phyloP scores from a whole-genome alignment of 73 alveolate species.

The Symbiodinium natans region DNA sequence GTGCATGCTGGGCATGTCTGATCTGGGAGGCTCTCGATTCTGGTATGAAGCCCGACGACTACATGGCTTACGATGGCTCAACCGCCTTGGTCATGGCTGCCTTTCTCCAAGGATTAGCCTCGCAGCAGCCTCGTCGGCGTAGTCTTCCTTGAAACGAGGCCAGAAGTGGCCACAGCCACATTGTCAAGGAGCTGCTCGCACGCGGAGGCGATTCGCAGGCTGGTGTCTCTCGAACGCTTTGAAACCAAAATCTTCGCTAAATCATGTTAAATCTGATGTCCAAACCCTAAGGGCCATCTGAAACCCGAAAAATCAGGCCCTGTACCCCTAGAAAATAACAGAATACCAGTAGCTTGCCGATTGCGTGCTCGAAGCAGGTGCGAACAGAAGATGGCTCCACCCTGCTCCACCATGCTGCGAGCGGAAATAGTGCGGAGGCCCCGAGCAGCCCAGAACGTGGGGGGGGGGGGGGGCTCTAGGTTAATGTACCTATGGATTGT shows the following conservation, averaged over 20 bases:
- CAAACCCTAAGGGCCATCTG: background rate
- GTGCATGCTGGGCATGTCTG: background rate
- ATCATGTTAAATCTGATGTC: too few species aligned
- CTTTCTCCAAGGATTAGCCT: background rate
- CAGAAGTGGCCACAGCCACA: constrained; percentile 59
- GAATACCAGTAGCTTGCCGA: too few species aligned
- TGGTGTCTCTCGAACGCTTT: background rate
- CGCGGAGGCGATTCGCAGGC: constrained; percentile 74
- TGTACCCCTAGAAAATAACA: background rate
- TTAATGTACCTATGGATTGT: too few species aligned
- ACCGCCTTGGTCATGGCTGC: constrained; percentile 87
- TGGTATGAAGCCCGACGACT: constrained; percentile 73
- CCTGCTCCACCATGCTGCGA: constrained; percentile 73
- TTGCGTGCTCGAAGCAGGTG: constrained; percentile 14
- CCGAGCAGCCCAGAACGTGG: too few species aligned
- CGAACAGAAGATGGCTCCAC: constrained; percentile 93
- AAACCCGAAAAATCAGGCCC: background rate
- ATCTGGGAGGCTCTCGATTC: constrained; percentile 22
- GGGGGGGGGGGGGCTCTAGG: too few species aligned
- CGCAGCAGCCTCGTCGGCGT: background rate
- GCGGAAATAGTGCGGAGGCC: constrained; percentile 67
- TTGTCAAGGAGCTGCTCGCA: constrained; percentile 53
- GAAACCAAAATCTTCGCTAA: background rate
- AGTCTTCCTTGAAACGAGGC: background rate
- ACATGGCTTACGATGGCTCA: constrained; percentile 90